phyloP scores from a whole-genome alignment of 2,329 filamentous ascomycete species.

The Aspergillus proliferans region DNA sequence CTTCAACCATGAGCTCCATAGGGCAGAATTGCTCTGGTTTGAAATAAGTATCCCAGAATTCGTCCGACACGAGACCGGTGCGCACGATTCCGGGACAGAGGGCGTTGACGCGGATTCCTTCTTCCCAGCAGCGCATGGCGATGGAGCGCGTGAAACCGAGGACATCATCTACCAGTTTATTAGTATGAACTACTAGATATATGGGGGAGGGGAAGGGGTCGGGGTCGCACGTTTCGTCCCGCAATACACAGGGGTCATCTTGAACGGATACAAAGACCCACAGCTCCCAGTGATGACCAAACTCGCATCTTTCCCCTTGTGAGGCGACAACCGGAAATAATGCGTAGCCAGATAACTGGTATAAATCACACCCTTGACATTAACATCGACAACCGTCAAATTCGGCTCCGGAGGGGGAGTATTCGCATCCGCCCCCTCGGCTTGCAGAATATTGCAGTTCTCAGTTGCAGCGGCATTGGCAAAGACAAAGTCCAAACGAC shows the following conservation, averaged over 20 bases:
- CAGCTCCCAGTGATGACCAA: constrained; percentile 35
- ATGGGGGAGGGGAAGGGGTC: neutral
- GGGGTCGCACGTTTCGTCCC: constrained; percentile 29
- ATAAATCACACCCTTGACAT: constrained; percentile 38
- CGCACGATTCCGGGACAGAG: constrained; percentile 24
- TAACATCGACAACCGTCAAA: constrained; percentile 35
- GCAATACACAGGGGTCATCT: constrained; percentile 32
- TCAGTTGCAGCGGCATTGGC: constrained; percentile 39
- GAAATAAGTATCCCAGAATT: constrained; percentile 12
- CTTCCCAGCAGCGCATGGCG: constrained; percentile 26
- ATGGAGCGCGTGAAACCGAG: constrained; percentile 37
- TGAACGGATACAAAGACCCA: constrained; percentile 32
- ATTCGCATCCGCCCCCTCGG: constrained; percentile 32
- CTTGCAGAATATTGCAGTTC: constrained; percentile 16
- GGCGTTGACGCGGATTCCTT: constrained; percentile 35
- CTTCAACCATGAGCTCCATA: constrained; percentile 8
- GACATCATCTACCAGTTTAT: constrained; percentile 19
- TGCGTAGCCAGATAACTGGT: constrained; percentile 37
- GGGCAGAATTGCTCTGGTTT: constrained; percentile 11
- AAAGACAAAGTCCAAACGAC: constrained; percentile 44
- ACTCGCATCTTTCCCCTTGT: constrained; percentile 17
- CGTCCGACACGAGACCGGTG: constrained; percentile 11
- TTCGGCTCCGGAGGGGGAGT: constrained; percentile 25
- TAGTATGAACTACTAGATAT: neutral
- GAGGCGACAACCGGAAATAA: constrained; percentile 30